A percentile compares a stretch with the other conserved stretches of the same genome.
Conservation (phyloP, 345 rosid genomes). For the Crucihimalaya himalaica region DNA sequence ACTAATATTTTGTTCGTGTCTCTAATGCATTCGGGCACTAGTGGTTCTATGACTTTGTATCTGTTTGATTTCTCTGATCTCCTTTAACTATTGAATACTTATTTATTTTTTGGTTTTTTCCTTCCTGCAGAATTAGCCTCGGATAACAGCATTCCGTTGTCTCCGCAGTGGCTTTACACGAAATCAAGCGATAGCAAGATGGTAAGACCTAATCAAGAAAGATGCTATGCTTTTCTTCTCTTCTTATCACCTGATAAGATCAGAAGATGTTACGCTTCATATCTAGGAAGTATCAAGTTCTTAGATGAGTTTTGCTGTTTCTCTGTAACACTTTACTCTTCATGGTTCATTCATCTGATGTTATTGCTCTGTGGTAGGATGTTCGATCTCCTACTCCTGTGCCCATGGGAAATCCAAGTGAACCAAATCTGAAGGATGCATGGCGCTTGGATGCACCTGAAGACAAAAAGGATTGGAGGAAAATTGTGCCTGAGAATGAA, state of each 20-base stretch:
- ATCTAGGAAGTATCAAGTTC: neutral
- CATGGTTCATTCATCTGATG: neutral
- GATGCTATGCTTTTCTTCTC: neutral
- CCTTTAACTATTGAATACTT: neutral
- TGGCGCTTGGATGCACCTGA: slow-evolving; percentile 72
- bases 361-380: slow-evolving; percentile 49
- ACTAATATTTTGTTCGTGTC: neutral
- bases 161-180: slow-evolving; percentile 94
- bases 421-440: slow-evolving; percentile 55
- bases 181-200: slow-evolving; percentile 68
- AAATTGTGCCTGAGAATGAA: slow-evolving; percentile 51
- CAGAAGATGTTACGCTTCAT: slow-evolving; percentile 24
- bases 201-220: slow-evolving; percentile 31
- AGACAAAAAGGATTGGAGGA: slow-evolving; percentile 72
- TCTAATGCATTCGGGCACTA: neutral
- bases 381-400: slow-evolving; percentile 46
- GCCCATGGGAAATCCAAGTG: slow-evolving; percentile 47
- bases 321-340: neutral
- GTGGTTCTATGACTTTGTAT: neutral
- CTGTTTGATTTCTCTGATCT: slow-evolving; percentile 5
- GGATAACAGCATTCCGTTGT: slow-evolving; percentile 86
- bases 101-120: neutral
- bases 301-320: neutral
- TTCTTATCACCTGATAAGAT: neutral
- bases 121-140: slow-evolving; percentile 61